Evolutionary conservation across 768 basidiomycete species (phyloP), one percentile per base, ranked within the genome.

Genomic region (Pisolithus microcarpus): DNA sequence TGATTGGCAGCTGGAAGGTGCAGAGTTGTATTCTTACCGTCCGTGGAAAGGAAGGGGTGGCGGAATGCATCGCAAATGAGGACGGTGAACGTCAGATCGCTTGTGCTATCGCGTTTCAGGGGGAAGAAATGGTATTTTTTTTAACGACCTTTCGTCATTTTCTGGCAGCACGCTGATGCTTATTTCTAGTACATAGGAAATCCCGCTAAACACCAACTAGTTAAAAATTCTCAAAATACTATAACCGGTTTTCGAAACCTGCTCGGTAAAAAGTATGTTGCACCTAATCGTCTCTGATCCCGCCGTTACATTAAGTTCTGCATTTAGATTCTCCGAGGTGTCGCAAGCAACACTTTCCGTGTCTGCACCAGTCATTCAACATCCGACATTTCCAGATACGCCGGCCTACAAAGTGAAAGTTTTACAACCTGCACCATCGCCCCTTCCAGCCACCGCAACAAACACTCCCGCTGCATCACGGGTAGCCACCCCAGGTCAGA

Each of bases 41-140:
- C n/a, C 47, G 13, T 11, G 52, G 21, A 13, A 55, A 94, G 91
- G 92, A 96, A 70, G 90, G 90, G 11, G 74, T 87, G 28, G 85
- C 94, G 39, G 90, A 93, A 63, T 95, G 91, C 65, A 97, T 98
- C 54, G 96, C 94, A 5, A 98, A 97, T 65, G 94, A 98, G 65
- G 95, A 98, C 65, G 95, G 96, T 28, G 95, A 97, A 65, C 85
- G 96, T 30, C 95, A 99, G 72, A 98, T 99, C 61, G 92, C 92
- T 0, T 91, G 90, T 64, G 92, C 92, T 24, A 75, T 98, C 49
- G 81, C 93, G 0, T 98, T 95, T 66, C 81, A 82, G 38, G 92
- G 91, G 24, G 90, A 95, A 67, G 88, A 97, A 67, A 82, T 86
- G 65, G 93, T 91, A 62, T 59, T 26, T 26, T 26, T 26, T 86